Base-by-base conservation (phyloP, 768 basidiomycete genomes). In the Macrolepiota dolichaula region DNA sequence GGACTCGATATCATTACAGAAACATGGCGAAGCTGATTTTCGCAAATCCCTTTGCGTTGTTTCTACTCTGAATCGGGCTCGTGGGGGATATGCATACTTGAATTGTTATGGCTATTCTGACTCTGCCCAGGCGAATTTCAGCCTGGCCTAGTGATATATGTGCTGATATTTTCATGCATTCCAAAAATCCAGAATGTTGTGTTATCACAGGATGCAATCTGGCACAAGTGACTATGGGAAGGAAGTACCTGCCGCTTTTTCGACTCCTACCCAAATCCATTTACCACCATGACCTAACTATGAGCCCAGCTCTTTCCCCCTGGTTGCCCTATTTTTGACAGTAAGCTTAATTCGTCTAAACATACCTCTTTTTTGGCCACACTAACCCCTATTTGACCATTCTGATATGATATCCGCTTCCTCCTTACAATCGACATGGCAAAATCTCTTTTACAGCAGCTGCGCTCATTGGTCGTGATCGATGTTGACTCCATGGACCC, bases 401-500 rank as follows among this genome's bases (percentile, higher is more conserved):
- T 19, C 19, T 24, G 27, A 12, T 22, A 47, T 12, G 35, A 62
- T 51, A 36, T 11, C n/a, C n/a, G n/a, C 17, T 22, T 51, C 36
- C 13, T 19, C n/a, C 4, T n/a, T 47, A 10, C 22, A 7, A 36
- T 27, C 57, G 24, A 50, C 27, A 60, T 60, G 59, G 40, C 59
- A 40, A 35, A 50, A 11, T 60, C 59, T 13, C 51, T 60, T 22
- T 74, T 83, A 52, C 58, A 73, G 3, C 71, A 77, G 59, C 65
- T 81, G 29, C 74, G 75, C 52, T 51, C 68, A 4, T 57, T 72
- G 9, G 57, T 79, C 19, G 66, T 70, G 46, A 67, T 83, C 66
- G 78, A 81, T 71, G 73, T 82, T 62, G 80, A 81, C 67, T 79
- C 79, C 19, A 81, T 83, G 80, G 79, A 80, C 63, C 74, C 76